Percentiles rank a stretch among this genome's conserved stretches.
phyloP scores from a whole-genome alignment of 2,329 filamentous ascomycete genomes.

The Penicillium italicum region DNA sequence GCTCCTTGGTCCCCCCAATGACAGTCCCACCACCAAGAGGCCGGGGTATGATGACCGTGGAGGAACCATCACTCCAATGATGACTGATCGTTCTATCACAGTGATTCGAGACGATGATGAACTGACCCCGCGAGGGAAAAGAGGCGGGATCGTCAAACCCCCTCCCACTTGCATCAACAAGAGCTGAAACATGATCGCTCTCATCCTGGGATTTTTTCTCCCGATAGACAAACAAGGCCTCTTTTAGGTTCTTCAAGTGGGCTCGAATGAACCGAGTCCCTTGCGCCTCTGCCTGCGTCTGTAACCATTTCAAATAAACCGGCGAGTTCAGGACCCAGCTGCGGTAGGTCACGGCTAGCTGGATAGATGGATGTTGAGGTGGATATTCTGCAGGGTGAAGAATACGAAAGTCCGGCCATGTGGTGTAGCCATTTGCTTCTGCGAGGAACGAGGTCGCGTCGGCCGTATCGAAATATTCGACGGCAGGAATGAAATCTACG shows the following conservation, averaged over 20 bases:
- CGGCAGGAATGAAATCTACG: constrained; percentile 4
- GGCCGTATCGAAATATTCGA: constrained; percentile 9
- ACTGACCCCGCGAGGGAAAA: constrained; percentile 9
- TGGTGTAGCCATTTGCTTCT: constrained; percentile 6
- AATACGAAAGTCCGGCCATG: constrained; percentile 8
- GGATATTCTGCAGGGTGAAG: not conserved
- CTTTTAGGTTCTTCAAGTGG: not conserved
- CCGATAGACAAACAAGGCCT: not conserved
- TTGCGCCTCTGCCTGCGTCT: not conserved
- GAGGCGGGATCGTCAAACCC: constrained; percentile 5
- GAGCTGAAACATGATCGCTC: not conserved
- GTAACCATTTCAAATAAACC: constrained; percentile 8
- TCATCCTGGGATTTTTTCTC: not conserved
- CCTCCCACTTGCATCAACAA: constrained; percentile 6
- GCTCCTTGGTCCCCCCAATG: constrained; percentile 11
- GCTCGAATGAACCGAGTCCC: constrained; percentile 2
- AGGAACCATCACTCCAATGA: constrained; percentile 10
- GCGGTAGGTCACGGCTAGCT: constrained; percentile 5
- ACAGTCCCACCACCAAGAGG: constrained; percentile 9
- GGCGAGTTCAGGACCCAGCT: constrained; percentile 12
- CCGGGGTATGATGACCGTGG: constrained; percentile 2
- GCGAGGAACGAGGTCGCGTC: not conserved
- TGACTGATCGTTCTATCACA: constrained; percentile 11
- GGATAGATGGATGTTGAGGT: not conserved
- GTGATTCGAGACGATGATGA: constrained; percentile 9